A percentile compares a stretch with the other conserved stretches of the same genome.
Evolutionary conservation across 176 grass and related monocot genomes (phyloP).

Genomic region (sorghum (Sorghum bicolor)): Sorghum_bicolor_NCBIv3 NC_012873.2:967001-967500

Average conservation of each 20-base stretch:
- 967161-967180: background rate
- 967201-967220: slow-evolving; percentile 3
- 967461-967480: too few relatives aligned
- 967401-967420: too few relatives aligned
- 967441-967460: too few relatives aligned
- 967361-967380: too few relatives aligned
- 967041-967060: slow-evolving; percentile 41
- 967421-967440: too few relatives aligned
- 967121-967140: slow-evolving; percentile 37
- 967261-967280: background rate
- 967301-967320: too few relatives aligned
- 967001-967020: slow-evolving; percentile 22
- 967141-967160: slow-evolving; percentile 34
- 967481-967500: too few relatives aligned
- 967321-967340: too few relatives aligned
- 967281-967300: background rate
- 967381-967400: too few relatives aligned
- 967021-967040: slow-evolving; percentile 22
- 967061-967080: slow-evolving; percentile 33
- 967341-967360: too few relatives aligned
- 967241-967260: background rate
- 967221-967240: background rate
- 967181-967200: slow-evolving; percentile 1
- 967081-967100: background rate
- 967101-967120: slow-evolving; percentile 40